Evolutionary conservation across 176 grass and related monocot genomes (phyloP), one percentile per base, ranked within the genome.

Genomic region (Metroxylon sagu): DNA sequence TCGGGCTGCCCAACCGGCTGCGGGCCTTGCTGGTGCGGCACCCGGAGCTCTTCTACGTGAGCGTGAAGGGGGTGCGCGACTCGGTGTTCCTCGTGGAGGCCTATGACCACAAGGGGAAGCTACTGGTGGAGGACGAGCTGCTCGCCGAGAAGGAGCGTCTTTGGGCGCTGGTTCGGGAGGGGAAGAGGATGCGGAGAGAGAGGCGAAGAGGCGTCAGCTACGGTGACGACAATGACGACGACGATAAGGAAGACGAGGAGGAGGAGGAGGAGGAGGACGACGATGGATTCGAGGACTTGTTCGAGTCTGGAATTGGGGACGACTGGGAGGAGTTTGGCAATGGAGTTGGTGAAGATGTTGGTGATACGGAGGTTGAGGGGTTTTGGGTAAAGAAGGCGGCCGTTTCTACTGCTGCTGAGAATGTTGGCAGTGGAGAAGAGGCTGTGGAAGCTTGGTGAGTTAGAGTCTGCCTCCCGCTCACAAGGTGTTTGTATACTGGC

Each of bases 381-480:
- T 89, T 95, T 70, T 95, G 90, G 90, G 71, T 95, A 48, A 89
- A 86, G 59, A 95, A 83, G 52, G 85, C 82, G 57, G 52, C 63
- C 16, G 67, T 43, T 17, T 74, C 78, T 17, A 29, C 63, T 18
- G 67, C 39, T 17, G 77, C 78, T 14, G 90, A 82, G 14, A 28
- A 81, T 25, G 58, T 83, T 73, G 76, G 74, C n/a, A 49, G 65
- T 48, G 65, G 39, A 50, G 81, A 4, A 43, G 70, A 71, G 19
- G 21, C 8, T 35, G 30, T 60, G 64, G 82, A 95, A 76, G 79
- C 77, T 71, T 95, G 90, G 90, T 95, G 74, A 95, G 19, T 29
- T 39, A 10, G 4, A 8, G 1, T 10, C 25, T 53, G 48, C 31
- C 5, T 35, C 6, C 31, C 5, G 6, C 6, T 35, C 31, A 35